Evolutionary conservation across 163 green algal species (phyloP), one percentile per base, ranked within the genome.

Genomic region (Coccomyxa subellipsoidea): DNA sequence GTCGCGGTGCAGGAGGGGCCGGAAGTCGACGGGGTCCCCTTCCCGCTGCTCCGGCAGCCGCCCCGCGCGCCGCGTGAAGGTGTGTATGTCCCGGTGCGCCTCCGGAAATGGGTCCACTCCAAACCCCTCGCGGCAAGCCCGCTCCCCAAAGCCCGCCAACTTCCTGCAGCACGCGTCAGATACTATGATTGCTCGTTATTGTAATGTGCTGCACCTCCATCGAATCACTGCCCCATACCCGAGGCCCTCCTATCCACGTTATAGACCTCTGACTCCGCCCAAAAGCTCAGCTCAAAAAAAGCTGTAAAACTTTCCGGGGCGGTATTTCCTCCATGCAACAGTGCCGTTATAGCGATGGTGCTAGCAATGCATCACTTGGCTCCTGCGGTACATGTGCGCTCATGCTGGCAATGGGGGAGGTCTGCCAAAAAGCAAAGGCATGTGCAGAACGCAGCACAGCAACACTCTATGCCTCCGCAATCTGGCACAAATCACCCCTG

Each of bases 1-100:
- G 83, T 99, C 97, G 59, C 97, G 86, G 90, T 99, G 96, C 79
- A 98, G 90, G 80, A 98, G 77, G 21, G 87, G 84, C 39, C 91
- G 84, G 89, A 91, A 97, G 88, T 98, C 95, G 12, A 96, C 80
- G 2, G 69, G 76, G 78, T 98, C 95, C 36, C 84, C 85, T 59
- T 96, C 87, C 39, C 86, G 82, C 91, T 98, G 92, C 82, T 92
- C 87, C 0, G 94, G 94, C 82, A 99, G 93, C 31, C 90, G 87
- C 9, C 93, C 94, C 29, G 90, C 85, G 53, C 97, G 89, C 36
- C 94, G 90, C n/a, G 85, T 84, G 86, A 98, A 99, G 37, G 88
- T 85, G 88, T 97, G 93, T 29, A 94, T 98, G 90, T 98, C 93
- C 32, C 97, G 90, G 7, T 89, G 89, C 72, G 88, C 91, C 89